Percentiles rank a stretch among this genome's conserved stretches.
Conservation (phyloP, 306 rosid species). For the peach (Prunus persica) region DNA sequence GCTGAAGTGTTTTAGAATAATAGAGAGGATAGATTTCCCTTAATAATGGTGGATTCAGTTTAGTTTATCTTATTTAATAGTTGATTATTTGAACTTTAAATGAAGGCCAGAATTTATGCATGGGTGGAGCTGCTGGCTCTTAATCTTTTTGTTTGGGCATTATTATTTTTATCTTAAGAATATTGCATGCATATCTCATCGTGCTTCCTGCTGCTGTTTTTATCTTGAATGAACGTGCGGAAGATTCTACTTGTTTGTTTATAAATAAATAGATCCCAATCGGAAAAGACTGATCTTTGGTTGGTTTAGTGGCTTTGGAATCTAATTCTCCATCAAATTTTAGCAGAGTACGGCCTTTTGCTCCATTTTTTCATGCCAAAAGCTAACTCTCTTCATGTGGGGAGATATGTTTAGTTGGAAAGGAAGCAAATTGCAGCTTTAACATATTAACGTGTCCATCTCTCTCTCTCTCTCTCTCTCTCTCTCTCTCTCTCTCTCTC, state of each 20-base stretch:
- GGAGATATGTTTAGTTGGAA: no score
- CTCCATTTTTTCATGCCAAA: no score
- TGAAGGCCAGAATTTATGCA: not conserved
- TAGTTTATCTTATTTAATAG: not conserved
- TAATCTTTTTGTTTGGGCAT: not conserved
- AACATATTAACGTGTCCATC: no score
- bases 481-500: no score
- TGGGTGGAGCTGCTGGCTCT: conserved; percentile 5
- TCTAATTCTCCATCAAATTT: conserved; percentile 28
- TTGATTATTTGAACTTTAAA: not conserved
- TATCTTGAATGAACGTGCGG: not conserved
- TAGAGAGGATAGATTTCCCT: not conserved
- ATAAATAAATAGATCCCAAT: not conserved
- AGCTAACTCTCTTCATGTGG: no score
- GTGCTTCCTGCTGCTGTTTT: not conserved
- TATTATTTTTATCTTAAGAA: not conserved
- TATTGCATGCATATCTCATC: not conserved
- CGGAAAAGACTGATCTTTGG: conserved; percentile 3
- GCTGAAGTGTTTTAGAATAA: no score
- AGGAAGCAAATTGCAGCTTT: no score
- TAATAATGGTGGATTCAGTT: not conserved
- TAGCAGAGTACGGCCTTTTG: no score
- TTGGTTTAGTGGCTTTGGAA: conserved; percentile 22
- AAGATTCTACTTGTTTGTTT: conserved; percentile 8
- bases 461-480: no score